Conservation (phyloP, 108 stramenopile species). For the Craspedostauros australis region DNA sequence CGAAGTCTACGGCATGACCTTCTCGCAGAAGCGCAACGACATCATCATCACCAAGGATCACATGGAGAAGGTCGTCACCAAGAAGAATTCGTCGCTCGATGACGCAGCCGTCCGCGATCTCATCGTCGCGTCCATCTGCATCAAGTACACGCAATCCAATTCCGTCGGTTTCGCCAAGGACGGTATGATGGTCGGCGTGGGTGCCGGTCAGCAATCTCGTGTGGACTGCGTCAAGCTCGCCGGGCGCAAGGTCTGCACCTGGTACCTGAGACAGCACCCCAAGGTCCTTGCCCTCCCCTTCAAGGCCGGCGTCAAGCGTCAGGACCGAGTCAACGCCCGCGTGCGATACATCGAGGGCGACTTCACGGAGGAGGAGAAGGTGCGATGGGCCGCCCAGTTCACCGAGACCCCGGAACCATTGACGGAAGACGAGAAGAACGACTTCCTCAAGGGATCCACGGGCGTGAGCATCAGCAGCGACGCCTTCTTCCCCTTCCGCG, state of each 20-base stretch:
- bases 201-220: slow-evolving; percentile 98
- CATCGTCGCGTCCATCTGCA: slow-evolving; percentile 91
- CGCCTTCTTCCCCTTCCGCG: slow-evolving; percentile 99
- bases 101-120: slow-evolving; percentile 95
- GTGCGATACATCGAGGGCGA: slow-evolving; percentile 98
- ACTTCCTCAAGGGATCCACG: slow-evolving; percentile 68
- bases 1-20: slow-evolving; percentile 97
- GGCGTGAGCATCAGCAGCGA: slow-evolving; percentile 91
- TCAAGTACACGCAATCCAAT: slow-evolving; percentile 99
- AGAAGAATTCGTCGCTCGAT: slow-evolving; percentile 38
- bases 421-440: slow-evolving; percentile 87
- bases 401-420: slow-evolving; percentile 79
- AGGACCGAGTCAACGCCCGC: slow-evolving; percentile 97
- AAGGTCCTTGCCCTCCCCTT: slow-evolving; percentile 93
- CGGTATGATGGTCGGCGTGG: slow-evolving; percentile 99
- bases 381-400: slow-evolving; percentile 87
- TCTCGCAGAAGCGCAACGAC: slow-evolving; percentile 94
- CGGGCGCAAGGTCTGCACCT: slow-evolving; percentile 93
- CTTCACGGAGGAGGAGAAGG: slow-evolving; percentile 89
- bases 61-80: slow-evolving; percentile 62
- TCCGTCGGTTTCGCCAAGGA: slow-evolving; percentile 94
- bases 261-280: slow-evolving; percentile 97
- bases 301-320: slow-evolving; percentile 91
- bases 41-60: slow-evolving; percentile 68
- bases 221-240: slow-evolving; percentile 99